A percentile compares a stretch with the other conserved stretches of the same genome.
Evolutionary conservation across 2,329 filamentous ascomycete species (phyloP).

Genomic region (Alternaria rosae): DNA sequence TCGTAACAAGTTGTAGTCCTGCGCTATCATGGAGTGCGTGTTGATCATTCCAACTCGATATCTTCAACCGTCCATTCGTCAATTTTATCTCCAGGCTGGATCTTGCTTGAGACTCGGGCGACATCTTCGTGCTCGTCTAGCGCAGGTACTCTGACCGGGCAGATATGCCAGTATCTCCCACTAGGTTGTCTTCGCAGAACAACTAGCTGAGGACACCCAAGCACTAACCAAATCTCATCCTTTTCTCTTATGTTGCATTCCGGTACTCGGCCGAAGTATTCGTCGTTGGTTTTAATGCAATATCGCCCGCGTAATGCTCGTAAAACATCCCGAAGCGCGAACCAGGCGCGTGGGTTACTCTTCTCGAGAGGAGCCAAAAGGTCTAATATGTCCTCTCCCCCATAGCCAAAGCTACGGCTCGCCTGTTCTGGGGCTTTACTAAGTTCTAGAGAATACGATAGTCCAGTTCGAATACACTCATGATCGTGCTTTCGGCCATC

Average conservation of each 20-base stretch:
- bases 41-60: not conserved
- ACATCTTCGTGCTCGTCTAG: rapidly evolving
- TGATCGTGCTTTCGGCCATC: too few relatives aligned
- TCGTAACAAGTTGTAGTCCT: not conserved
- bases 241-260: not conserved
- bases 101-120: rapidly evolving
- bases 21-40: too few relatives aligned
- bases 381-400: too few relatives aligned
- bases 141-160: too few relatives aligned
- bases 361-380: too few relatives aligned
- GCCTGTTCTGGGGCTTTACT: too few relatives aligned
- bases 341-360: not conserved
- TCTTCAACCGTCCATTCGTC: not conserved
- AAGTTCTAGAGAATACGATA: too few relatives aligned
- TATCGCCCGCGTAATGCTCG: too few relatives aligned
- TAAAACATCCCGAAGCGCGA: not conserved
- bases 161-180: not conserved
- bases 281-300: not conserved
- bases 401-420: too few relatives aligned
- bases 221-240: not conserved
- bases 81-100: not conserved
- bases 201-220: not conserved
- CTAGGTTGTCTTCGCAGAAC: not conserved
- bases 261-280: not conserved
- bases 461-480: too few relatives aligned